Evolutionary conservation across 2,329 filamentous ascomycete species (phyloP).

Genomic region (Pyrenophora graminea): DNA sequence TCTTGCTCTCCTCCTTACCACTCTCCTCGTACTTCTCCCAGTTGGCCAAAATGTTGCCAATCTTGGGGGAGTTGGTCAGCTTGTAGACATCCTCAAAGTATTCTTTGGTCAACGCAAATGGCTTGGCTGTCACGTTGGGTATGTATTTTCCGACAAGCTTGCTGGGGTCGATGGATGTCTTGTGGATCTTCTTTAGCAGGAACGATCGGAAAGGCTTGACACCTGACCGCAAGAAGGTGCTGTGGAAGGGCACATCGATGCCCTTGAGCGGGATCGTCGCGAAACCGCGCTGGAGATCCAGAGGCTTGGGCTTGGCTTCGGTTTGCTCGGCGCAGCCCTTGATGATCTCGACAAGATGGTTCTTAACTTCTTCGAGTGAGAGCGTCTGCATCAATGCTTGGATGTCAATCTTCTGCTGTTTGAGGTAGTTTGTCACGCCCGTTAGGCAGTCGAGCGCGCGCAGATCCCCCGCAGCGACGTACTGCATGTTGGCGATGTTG

Average conservation of each 20-base stretch:
- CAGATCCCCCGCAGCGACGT: constrained; percentile 69
- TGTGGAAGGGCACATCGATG: constrained; percentile 99
- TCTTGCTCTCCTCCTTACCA: constrained; percentile 33
- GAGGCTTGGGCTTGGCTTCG: constrained; percentile 80
- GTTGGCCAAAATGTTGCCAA: constrained; percentile 81
- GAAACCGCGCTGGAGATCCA: constrained; percentile 91
- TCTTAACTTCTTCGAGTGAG: constrained; percentile 88
- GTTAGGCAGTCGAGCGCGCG: constrained; percentile 68
- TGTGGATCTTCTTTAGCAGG: constrained; percentile 99
- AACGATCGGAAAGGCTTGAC: constrained; percentile 99
- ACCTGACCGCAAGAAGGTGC: constrained; percentile 93
- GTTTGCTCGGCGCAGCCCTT: constrained; percentile 84
- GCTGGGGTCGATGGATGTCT: constrained; percentile 95
- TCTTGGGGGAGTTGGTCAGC: constrained; percentile 80
- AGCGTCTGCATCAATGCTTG: constrained; percentile 86
- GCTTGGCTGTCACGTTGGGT: constrained; percentile 94
- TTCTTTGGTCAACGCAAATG: constrained; percentile 94
- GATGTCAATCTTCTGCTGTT: constrained; percentile 96
- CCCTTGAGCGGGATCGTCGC: constrained; percentile 95
- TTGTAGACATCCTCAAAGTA: constrained; percentile 99
- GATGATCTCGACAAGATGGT: constrained; percentile 88
- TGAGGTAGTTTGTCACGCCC: constrained; percentile 91
- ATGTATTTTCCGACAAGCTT: constrained; percentile 99
- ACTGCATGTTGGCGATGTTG: constrained; percentile 72
- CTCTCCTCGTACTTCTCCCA: constrained; percentile 58